Conservation (phyloP, 108 stramenopile genomes). For the Cafeteria roenbergensis region DNA sequence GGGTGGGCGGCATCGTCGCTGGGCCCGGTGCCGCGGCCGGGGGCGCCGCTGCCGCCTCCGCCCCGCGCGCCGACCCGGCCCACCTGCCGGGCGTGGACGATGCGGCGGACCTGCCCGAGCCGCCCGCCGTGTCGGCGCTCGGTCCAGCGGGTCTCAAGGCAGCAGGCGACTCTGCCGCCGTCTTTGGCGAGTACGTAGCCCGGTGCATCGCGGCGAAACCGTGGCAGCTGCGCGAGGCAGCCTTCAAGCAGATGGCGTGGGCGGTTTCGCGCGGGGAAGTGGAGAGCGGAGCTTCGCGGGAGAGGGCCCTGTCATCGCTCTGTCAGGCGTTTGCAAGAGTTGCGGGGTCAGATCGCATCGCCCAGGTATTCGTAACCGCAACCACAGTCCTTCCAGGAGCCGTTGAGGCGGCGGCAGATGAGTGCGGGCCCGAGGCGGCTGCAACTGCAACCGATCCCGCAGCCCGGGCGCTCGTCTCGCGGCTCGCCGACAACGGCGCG, state of each 20-base stretch:
- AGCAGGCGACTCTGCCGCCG: constrained; percentile 13
- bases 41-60: background rate
- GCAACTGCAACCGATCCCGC: background rate
- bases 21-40: background rate
- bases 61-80: background rate
- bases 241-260: constrained; percentile 25
- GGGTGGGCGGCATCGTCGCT: background rate
- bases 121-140: constrained; percentile 20
- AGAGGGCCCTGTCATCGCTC: background rate
- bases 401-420: constrained; percentile 1
- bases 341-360: constrained; percentile 38
- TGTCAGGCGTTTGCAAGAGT: constrained; percentile 20
- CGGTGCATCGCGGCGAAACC: constrained; percentile 33
- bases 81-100: constrained; percentile 21
- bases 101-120: constrained; percentile 28
- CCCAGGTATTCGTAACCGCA: constrained; percentile 27
- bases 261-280: too few relatives aligned
- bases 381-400: constrained; percentile 8
- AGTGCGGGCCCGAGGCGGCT: background rate
- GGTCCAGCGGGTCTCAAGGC: constrained; percentile 14
- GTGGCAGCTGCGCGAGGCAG: constrained; percentile 41
- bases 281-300: background rate
- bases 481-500: constrained; percentile 10
- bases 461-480: background rate
- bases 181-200: constrained; percentile 41